A percentile compares a stretch with the other conserved stretches of the same genome.
Conservation (phyloP, 75 land plant species). For the Pseudotsuga menziesii region DNA sequence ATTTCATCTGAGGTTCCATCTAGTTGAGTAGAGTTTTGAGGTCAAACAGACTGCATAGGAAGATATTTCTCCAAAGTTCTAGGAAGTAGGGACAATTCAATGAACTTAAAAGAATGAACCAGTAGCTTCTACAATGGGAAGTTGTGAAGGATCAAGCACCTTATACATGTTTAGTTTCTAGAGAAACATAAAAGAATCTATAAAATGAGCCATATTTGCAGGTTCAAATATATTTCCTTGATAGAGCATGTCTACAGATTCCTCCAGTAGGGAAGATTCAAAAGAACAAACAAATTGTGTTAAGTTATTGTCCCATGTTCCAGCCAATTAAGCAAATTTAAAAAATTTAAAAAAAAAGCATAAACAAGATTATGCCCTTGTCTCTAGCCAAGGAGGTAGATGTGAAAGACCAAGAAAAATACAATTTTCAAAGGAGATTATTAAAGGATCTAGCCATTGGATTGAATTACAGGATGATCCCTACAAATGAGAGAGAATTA, state of each 20-base stretch:
- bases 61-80: neutral
- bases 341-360: neutral
- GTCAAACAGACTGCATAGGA: neutral
- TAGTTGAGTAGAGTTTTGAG: neutral
- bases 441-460: neutral
- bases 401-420: neutral
- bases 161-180: neutral
- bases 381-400: neutral
- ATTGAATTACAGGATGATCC: neutral
- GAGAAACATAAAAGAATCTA: neutral
- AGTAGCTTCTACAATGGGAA: neutral
- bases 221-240: neutral
- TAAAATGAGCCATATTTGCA: neutral
- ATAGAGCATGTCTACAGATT: neutral
- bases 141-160: neutral
- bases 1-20: neutral
- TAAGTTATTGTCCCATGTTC: neutral
- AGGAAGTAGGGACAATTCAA: neutral
- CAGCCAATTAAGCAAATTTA: neutral
- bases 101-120: neutral
- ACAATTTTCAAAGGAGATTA: neutral
- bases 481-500: neutral
- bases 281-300: neutral
- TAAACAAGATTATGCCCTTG: too few relatives aligned
- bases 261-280: neutral